phyloP scores from a whole-genome alignment of 2,329 filamentous ascomycete genomes.

The Aspergillus texensis region DNA sequence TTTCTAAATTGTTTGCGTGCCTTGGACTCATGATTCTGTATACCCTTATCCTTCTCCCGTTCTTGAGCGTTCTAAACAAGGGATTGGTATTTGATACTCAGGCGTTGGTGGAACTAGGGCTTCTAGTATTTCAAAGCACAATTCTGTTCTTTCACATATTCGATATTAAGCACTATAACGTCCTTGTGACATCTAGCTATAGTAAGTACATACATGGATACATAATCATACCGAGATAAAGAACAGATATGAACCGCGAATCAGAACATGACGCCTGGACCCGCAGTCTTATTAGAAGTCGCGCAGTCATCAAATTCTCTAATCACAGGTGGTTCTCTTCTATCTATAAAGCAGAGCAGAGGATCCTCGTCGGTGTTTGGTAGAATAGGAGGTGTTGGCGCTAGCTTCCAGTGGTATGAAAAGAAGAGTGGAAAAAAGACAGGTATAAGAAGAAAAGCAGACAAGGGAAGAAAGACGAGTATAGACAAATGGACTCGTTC shows the following conservation, averaged over 20 bases:
- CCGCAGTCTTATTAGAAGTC: neutral
- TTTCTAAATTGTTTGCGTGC: neutral
- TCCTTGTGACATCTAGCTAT: neutral
- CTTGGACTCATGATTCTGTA: neutral
- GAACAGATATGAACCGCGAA: neutral
- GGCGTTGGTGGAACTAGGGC: conserved; percentile 1
- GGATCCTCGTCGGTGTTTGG: neutral
- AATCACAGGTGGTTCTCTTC: neutral
- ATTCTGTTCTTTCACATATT: neutral
- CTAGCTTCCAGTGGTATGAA: neutral
- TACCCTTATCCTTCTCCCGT: neutral
- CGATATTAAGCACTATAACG: neutral
- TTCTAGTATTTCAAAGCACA: neutral
- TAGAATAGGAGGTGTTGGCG: neutral
- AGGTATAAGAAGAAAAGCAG: conserved; percentile 1
- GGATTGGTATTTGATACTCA: neutral
- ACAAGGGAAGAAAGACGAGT: neutral
- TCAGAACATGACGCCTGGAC: neutral
- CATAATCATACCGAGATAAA: neutral
- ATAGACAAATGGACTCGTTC: neutral
- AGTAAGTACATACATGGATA: neutral
- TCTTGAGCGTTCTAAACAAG: neutral
- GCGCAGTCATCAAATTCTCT: neutral
- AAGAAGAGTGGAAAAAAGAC: neutral
- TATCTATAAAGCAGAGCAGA: neutral